Percentiles rank a stretch among this genome's conserved stretches.
Conservation (phyloP, 768 basidiomycete genomes). For the Termitomyces sp. region DNA sequence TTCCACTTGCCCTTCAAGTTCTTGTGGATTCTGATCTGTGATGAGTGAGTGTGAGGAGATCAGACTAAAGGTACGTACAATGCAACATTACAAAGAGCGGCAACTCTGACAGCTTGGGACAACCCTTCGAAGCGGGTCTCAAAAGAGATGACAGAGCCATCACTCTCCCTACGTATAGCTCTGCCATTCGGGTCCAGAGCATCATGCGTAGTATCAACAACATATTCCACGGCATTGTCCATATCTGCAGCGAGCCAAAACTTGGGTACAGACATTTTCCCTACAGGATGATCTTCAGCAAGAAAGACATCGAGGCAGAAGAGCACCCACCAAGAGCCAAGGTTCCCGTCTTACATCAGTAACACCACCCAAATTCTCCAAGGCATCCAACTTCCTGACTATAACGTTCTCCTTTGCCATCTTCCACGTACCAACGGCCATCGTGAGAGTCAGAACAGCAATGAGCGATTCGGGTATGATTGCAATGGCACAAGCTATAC, state of each 20-base stretch:
- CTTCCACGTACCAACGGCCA: slow-evolving; percentile 50
- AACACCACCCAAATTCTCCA: slow-evolving; percentile 57
- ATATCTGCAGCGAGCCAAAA: slow-evolving; percentile 29
- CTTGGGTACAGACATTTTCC: slow-evolving; percentile 35
- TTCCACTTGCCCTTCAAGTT: slow-evolving; percentile 38
- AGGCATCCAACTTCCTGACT: slow-evolving; percentile 56
- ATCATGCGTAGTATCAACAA: slow-evolving; percentile 25
- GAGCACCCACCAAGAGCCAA: slow-evolving; percentile 30
- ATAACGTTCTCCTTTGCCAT: slow-evolving; percentile 56
- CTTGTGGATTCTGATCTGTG: slow-evolving; percentile 23
- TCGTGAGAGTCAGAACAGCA: slow-evolving; percentile 49
- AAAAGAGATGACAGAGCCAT: slow-evolving; percentile 16
- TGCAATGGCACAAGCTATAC: slow-evolving; percentile 31
- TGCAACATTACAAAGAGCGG: slow-evolving; percentile 29
- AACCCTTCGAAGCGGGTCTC: slow-evolving; percentile 16
- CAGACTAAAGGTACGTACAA: not conserved
- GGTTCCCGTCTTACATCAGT: slow-evolving; percentile 57
- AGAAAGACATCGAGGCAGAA: not conserved
- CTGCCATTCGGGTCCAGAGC: slow-evolving; percentile 26
- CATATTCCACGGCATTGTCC: slow-evolving; percentile 19
- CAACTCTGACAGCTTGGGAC: slow-evolving; percentile 23
- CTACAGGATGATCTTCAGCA: slow-evolving; percentile 11
- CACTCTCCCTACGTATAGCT: slow-evolving; percentile 17
- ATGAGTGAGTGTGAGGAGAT: not conserved
- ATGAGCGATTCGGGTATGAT: slow-evolving; percentile 38